These are phyloP conservation scores for Sarocladium oryzae DNA, from an alignment of 2,329 filamentous ascomycete genomes.

Conservation along the genomic window DNA sequence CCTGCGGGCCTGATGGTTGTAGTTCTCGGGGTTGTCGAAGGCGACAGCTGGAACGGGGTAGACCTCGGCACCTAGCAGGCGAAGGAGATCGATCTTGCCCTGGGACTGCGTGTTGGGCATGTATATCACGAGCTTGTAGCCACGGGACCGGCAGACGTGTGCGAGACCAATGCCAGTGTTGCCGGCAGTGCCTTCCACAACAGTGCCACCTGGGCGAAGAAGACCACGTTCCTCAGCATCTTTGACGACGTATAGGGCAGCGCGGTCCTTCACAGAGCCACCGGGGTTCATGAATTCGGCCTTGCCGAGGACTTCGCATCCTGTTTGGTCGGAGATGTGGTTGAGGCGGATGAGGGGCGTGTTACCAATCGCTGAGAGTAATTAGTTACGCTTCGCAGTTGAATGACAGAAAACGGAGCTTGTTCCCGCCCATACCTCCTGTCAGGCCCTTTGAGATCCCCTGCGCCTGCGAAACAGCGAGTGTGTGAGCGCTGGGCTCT, in stretches of 20 bases:
- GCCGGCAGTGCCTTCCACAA: slow-evolving; percentile 93
- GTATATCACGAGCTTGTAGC: slow-evolving; percentile 96
- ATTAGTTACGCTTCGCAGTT: background rate
- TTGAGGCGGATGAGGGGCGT: slow-evolving; percentile 91
- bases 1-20: slow-evolving; percentile 90
- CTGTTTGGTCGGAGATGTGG: slow-evolving; percentile 79
- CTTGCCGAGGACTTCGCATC: slow-evolving; percentile 91
- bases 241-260: slow-evolving; percentile 87
- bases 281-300: slow-evolving; percentile 99
- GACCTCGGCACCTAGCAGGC: slow-evolving; percentile 88
- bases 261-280: slow-evolving; percentile 92
- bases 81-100: slow-evolving; percentile 90
- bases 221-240: slow-evolving; percentile 87
- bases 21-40: slow-evolving; percentile 92
- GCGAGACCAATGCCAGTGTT: slow-evolving; percentile 98
- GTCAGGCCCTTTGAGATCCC: slow-evolving; percentile 71
- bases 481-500: slow-evolving; percentile 49
- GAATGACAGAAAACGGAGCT: background rate
- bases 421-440: slow-evolving; percentile 55
- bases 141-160: slow-evolving; percentile 86
- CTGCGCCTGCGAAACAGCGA: slow-evolving; percentile 73
- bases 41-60: slow-evolving; percentile 93
- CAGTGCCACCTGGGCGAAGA: slow-evolving; percentile 78
- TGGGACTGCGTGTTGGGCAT: slow-evolving; percentile 99
- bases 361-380: slow-evolving; percentile 77